Conservation (phyloP, 208 protist genomes). For the Crithidia acanthocephali region DNA sequence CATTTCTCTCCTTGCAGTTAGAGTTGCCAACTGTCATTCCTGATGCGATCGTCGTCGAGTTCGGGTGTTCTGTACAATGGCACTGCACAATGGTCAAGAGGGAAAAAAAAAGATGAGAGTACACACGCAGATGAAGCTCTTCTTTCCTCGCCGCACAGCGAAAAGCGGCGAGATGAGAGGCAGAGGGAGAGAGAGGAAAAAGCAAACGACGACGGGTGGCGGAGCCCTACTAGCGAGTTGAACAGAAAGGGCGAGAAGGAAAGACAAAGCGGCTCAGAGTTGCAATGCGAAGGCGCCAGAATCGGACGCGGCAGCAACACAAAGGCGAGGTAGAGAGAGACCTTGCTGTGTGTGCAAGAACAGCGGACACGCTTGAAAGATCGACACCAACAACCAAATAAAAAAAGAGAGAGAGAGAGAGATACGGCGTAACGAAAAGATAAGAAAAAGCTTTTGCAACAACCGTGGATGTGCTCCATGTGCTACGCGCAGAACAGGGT, state of each 20-base stretch:
- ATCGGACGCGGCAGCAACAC: too few relatives aligned
- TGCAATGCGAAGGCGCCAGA: too few relatives aligned
- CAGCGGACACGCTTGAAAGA: background rate
- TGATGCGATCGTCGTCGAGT: too few relatives aligned
- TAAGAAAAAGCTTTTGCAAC: background rate
- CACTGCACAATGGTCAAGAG: background rate
- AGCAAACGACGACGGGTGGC: too few relatives aligned
- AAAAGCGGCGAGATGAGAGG: background rate
- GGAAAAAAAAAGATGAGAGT: conserved; percentile 27
- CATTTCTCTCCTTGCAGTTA: background rate
- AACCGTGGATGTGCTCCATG: background rate
- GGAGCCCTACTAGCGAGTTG: too few relatives aligned
- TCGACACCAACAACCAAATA: background rate
- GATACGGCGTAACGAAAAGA: conserved; percentile 6
- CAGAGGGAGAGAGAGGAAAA: background rate
- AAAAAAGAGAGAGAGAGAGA: background rate
- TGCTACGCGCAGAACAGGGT: too few relatives aligned
- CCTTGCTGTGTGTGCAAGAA: background rate
- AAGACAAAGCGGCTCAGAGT: background rate
- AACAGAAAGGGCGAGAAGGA: background rate
- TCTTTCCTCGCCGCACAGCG: background rate
- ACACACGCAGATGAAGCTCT: too few relatives aligned
- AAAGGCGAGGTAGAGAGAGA: background rate
- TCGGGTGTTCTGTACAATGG: background rate
- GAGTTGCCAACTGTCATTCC: background rate